A percentile compares a stretch with the other conserved stretches of the same genome.
Conservation (phyloP, 164 flowering plant species). For the Vitis riparia region DNA sequence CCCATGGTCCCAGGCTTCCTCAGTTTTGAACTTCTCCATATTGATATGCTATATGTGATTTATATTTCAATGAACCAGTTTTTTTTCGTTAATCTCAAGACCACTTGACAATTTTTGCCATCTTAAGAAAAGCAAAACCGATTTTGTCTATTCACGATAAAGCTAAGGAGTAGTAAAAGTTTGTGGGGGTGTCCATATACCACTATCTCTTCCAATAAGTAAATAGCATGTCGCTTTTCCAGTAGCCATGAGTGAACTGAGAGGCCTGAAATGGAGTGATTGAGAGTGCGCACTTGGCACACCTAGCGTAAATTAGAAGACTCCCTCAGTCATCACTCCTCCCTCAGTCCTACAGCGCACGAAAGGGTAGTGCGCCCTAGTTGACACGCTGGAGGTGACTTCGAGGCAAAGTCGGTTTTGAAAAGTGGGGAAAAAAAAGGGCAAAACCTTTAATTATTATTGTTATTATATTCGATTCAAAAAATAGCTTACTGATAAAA, state of each 20-base stretch:
- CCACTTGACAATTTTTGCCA: too few species aligned
- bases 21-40: too few species aligned
- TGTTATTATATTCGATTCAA: too few species aligned
- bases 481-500: conserved; percentile 58
- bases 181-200: neutral
- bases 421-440: neutral
- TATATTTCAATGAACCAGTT: too few species aligned
- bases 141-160: neutral
- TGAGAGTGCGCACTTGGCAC: conserved; percentile 16
- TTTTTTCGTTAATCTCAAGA: too few species aligned
- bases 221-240: neutral
- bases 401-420: conserved; percentile 23
- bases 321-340: too few species aligned
- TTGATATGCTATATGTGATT: too few species aligned
- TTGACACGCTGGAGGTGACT: conserved; percentile 10
- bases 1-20: too few species aligned
- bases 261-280: neutral
- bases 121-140: neutral
- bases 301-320: conserved; percentile 20
- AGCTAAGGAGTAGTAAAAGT: too few species aligned
- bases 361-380: neutral
- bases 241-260: conserved; percentile 14
- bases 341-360: neutral
- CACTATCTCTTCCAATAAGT: neutral
- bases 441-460: too few species aligned